Evolutionary conservation across 177 flowering plant species (phyloP).

Genomic region (Vitis hybrid): DNA sequence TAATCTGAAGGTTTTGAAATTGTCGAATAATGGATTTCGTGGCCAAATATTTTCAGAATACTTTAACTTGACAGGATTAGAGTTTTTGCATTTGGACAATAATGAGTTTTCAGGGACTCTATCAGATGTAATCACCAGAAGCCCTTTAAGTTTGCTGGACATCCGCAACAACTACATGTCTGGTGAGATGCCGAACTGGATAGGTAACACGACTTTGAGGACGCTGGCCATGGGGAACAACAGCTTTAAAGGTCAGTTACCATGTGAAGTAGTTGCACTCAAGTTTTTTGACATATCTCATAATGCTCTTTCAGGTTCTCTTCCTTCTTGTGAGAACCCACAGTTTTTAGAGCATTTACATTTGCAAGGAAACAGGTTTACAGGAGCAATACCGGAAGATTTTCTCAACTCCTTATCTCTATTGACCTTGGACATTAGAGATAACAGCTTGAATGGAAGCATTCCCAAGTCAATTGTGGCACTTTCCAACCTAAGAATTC

Average conservation of each 20-base stretch:
- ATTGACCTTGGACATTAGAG: constrained; percentile 3
- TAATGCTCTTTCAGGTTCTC: constrained; percentile 1
- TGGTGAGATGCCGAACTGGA: constrained; percentile 7
- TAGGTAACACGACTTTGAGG: background rate
- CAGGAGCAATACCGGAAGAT: background rate
- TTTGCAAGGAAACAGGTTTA: background rate
- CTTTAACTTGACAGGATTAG: background rate
- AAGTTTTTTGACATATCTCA: constrained; percentile 1
- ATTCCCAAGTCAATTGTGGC: constrained; percentile 10
- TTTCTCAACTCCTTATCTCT: background rate
- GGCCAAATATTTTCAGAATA: constrained; percentile 6
- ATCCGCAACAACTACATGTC: constrained; percentile 4
- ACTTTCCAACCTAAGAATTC: constrained; percentile 6
- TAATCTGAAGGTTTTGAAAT: background rate
- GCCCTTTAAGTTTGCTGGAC: background rate
- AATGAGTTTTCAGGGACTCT: constrained; percentile 10
- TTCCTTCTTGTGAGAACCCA: constrained; percentile 6
- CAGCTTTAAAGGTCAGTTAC: background rate
- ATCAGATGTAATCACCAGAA: background rate
- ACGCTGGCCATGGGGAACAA: background rate
- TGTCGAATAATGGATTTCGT: constrained; percentile 10
- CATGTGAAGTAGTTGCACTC: background rate
- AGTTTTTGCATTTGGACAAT: constrained; percentile 1
- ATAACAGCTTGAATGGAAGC: background rate
- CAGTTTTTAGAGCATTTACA: background rate